phyloP scores from a whole-genome alignment of 345 rosid species.

The Citrus hindsii region DNA sequence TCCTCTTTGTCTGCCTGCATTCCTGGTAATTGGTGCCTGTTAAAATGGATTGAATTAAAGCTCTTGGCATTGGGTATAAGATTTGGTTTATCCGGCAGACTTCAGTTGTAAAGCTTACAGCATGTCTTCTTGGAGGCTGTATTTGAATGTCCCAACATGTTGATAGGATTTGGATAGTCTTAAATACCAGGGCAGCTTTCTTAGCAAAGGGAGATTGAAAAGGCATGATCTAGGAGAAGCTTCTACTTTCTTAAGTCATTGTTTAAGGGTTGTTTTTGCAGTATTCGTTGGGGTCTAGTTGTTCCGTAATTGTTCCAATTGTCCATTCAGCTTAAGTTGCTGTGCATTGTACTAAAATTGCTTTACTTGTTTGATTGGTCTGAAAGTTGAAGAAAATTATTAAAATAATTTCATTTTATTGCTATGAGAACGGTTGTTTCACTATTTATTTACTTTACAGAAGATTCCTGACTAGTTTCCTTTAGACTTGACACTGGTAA shows the following conservation, averaged over 20 bases:
- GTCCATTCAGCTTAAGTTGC: neutral
- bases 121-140: neutral
- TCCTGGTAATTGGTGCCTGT: neutral
- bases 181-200: neutral
- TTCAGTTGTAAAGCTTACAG: neutral
- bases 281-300: neutral
- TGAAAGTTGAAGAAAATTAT: neutral
- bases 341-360: neutral
- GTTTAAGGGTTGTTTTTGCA: neutral
- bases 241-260: neutral
- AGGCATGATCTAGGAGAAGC: neutral
- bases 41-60: neutral
- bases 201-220: neutral
- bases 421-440: neutral
- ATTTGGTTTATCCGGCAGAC: neutral
- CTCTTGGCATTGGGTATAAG: neutral
- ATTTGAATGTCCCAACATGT: neutral
- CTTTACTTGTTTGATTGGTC: neutral
- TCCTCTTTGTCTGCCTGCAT: neutral
- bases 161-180: neutral
- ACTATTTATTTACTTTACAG: neutral
- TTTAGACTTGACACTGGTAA: neutral
- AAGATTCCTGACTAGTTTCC: neutral
- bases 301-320: neutral
- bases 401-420: neutral